Evolutionary conservation across 2,329 filamentous ascomycete species (phyloP).

Genomic region (Fusarium sambucinum): DNA sequence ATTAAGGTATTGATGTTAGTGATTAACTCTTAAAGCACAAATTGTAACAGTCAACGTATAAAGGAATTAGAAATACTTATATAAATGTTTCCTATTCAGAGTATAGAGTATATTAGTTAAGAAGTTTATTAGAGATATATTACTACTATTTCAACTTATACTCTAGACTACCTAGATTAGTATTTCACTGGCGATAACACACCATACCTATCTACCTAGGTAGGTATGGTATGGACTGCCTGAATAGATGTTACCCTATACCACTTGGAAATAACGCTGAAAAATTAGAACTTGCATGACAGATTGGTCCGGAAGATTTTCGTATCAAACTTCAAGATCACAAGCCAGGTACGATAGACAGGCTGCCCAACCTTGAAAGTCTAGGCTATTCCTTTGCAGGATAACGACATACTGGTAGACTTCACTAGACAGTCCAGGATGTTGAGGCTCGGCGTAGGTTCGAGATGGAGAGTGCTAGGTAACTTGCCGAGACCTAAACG

Average conservation of each 20-base stretch:
- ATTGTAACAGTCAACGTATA: not conserved
- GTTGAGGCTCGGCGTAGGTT: slow-evolving; percentile 5
- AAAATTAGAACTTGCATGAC: slow-evolving; percentile 1
- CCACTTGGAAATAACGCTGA: not conserved
- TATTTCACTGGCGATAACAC: not conserved
- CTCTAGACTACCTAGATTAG: not conserved
- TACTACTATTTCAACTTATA: not conserved
- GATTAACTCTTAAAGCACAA: not conserved
- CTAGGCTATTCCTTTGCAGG: not conserved
- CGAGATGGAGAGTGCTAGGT: not conserved
- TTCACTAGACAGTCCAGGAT: not conserved
- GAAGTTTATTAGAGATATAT: not conserved
- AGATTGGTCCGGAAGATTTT: not conserved
- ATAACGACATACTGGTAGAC: slow-evolving; percentile 13
- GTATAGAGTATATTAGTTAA: not conserved
- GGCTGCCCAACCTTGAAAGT: too few species aligned
- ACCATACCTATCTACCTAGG: too few species aligned
- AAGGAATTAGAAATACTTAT: not conserved
- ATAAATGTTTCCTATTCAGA: not conserved
- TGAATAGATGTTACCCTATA: not conserved
- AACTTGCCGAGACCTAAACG: slow-evolving; percentile 8
- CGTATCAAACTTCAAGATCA: not conserved
- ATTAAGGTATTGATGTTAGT: not conserved
- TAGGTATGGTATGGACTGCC: not conserved
- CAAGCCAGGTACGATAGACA: not conserved